A percentile compares a stretch with the other conserved stretches of the same genome.
These are phyloP conservation scores for Osmanthus fragrans DNA, from an alignment of 257 asterid genomes.

Conservation along the genomic window DNA sequence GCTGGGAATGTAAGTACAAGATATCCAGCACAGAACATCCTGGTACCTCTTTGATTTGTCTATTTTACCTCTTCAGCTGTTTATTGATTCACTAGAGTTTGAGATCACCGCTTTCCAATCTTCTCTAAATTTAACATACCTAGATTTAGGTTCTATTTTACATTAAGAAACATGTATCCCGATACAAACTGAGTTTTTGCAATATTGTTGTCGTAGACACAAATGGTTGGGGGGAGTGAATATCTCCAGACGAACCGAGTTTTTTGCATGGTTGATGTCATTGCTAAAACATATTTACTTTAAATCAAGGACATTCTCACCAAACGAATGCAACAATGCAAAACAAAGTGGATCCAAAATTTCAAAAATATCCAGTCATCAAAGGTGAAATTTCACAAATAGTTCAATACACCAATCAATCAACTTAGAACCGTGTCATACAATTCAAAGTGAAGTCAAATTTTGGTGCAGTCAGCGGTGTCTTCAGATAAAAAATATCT, in stretches of 20 bases:
- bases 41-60: background rate
- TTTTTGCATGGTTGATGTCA: background rate
- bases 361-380: constrained; percentile 10
- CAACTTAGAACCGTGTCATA: background rate
- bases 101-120: background rate
- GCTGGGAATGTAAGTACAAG: background rate
- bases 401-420: constrained; percentile 1
- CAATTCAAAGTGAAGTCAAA: background rate
- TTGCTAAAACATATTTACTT: background rate
- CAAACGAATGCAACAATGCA: background rate
- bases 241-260: background rate
- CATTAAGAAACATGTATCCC: background rate
- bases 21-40: background rate
- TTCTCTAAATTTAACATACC: background rate
- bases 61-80: background rate
- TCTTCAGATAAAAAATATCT: constrained; percentile 6
- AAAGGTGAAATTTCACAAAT: background rate
- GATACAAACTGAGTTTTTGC: background rate
- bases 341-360: background rate
- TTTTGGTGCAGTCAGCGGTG: background rate
- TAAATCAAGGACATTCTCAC: background rate
- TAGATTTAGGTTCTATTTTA: background rate
- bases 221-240: background rate
- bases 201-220: background rate
- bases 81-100: background rate